A percentile compares a stretch with the other conserved stretches of the same genome.
Conservation (phyloP, 1,284 basidiomycete species). For the Ceraceosorus guamensis region DNA sequence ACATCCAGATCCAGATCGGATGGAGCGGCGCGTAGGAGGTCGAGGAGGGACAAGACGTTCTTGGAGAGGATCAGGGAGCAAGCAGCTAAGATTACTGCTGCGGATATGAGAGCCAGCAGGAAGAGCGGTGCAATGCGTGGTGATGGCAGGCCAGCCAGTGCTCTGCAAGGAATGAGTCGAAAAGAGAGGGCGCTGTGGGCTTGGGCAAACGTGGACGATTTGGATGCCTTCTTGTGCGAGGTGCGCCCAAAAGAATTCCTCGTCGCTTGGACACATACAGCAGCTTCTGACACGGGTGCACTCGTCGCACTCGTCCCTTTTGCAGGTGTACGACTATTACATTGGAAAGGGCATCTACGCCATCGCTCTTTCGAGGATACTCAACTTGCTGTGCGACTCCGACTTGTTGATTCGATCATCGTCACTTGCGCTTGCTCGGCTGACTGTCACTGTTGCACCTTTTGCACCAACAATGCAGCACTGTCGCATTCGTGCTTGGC, state of each 20-base stretch:
- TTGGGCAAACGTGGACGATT: slow-evolving; percentile 96
- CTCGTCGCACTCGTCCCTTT: too few species aligned
- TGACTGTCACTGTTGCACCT: not conserved
- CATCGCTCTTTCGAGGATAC: slow-evolving; percentile 74
- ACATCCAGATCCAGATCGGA: not conserved
- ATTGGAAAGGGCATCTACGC: slow-evolving; percentile 91
- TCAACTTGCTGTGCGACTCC: slow-evolving; percentile 82
- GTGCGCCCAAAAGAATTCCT: slow-evolving; percentile 50
- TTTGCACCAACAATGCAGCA: slow-evolving; percentile 61
- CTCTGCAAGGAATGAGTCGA: slow-evolving; percentile 14
- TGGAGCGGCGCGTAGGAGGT: not conserved
- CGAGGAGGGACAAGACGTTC: not conserved
- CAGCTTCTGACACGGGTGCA: slow-evolving; percentile 50
- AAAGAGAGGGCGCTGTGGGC: slow-evolving; percentile 71
- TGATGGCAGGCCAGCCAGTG: not conserved
- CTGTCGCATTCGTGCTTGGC: slow-evolving; percentile 88
- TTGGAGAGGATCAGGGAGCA: not conserved
- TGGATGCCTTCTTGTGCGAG: slow-evolving; percentile 72
- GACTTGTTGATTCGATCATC: too few species aligned
- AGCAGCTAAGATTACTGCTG: not conserved
- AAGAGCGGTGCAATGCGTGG: not conserved
- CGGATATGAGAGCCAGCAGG: not conserved
- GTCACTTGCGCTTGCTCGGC: not conserved
- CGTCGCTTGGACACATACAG: not conserved
- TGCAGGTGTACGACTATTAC: slow-evolving; percentile 91